Evolutionary conservation across 305 asterid genomes (phyloP).

Genomic region (Fraxinus floribunda): DNA sequence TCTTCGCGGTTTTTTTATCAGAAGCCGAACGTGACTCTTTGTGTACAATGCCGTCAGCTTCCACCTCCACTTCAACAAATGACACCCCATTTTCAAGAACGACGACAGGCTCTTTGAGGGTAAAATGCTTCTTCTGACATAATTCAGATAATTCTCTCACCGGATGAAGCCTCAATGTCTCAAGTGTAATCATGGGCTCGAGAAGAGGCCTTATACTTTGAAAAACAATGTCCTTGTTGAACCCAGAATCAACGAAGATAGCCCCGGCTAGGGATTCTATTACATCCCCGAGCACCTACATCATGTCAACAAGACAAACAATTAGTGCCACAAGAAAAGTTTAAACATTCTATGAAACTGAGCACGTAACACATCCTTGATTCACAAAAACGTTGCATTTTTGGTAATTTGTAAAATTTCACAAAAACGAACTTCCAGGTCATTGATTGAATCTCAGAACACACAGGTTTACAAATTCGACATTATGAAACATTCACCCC

Average conservation of each 20-base stretch:
- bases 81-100: conserved; percentile 30
- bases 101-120: conserved; percentile 22
- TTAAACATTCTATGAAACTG: neutral
- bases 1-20: conserved; percentile 43
- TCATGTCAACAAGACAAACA: neutral
- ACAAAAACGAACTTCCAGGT: neutral
- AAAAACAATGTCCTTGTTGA: conserved; percentile 51
- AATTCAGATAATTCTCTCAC: conserved; percentile 56
- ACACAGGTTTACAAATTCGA: neutral
- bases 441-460: neutral
- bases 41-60: conserved; percentile 47
- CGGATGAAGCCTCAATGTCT: conserved; percentile 60
- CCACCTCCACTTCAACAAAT: conserved; percentile 46
- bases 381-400: neutral
- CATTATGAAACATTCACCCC: neutral
- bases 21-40: conserved; percentile 28
- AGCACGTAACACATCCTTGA: neutral
- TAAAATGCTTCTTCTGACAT: conserved; percentile 47
- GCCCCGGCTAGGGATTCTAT: conserved; percentile 89
- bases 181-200: conserved; percentile 73
- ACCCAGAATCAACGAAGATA: conserved; percentile 66
- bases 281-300: conserved; percentile 79
- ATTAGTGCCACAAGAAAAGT: neutral
- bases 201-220: conserved; percentile 65
- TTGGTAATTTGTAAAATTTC: neutral